Evolutionary conservation across 345 rosid genomes (phyloP).

Genomic region (Lepidium africanum): DNA sequence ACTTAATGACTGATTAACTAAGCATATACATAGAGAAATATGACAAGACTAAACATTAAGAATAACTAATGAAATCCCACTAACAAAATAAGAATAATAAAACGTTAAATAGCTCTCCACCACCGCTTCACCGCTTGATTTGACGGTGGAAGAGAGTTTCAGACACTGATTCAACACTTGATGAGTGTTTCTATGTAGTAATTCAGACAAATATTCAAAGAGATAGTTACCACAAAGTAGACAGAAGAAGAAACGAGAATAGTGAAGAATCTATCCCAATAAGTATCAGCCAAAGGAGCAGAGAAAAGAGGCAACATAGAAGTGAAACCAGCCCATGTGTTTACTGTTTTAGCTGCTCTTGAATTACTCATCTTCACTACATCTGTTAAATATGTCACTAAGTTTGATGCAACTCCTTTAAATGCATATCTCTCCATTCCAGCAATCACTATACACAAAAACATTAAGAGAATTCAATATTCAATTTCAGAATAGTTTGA

Average conservation of each 20-base stretch:
- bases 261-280: conserved; percentile 70
- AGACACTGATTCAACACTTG: background rate
- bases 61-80: background rate
- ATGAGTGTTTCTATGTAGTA: background rate
- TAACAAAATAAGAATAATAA: background rate
- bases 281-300: conserved; percentile 78
- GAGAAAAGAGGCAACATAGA: conserved; percentile 75
- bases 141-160: background rate
- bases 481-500: background rate
- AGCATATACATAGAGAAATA: background rate
- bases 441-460: conserved; percentile 41
- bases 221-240: conserved; percentile 56
- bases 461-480: background rate
- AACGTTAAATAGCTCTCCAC: background rate
- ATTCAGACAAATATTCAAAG: background rate
- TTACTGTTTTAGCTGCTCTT: conserved; percentile 81
- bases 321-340: conserved; percentile 91
- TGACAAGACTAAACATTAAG: background rate
- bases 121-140: background rate
- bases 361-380: conserved; percentile 82
- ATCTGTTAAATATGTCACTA: conserved; percentile 86
- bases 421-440: conserved; percentile 96
- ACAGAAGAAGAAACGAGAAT: conserved; percentile 62
- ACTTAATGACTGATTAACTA: background rate
- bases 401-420: conserved; percentile 94